phyloP scores from a whole-genome alignment of 148 eudicot species.

The Cornus kousa region DNA sequence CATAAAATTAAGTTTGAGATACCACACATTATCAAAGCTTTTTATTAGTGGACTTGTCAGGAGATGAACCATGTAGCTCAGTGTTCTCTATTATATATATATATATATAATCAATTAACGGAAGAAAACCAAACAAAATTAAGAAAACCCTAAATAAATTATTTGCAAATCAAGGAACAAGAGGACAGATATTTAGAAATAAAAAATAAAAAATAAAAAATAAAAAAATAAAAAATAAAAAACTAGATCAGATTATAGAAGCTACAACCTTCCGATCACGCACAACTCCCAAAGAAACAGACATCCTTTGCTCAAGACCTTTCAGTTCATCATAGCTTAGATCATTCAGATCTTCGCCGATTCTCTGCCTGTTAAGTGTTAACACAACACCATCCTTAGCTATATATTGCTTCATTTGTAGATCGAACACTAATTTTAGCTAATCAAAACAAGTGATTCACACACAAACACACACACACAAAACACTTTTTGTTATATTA shows the following conservation, averaged over 20 bases:
- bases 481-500: background rate
- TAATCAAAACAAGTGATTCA: too few relatives aligned
- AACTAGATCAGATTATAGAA: background rate
- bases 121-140: too few relatives aligned
- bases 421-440: too few relatives aligned
- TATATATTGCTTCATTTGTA: background rate
- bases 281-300: conserved; percentile 29
- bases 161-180: background rate
- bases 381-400: background rate
- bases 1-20: too few relatives aligned
- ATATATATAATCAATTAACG: too few relatives aligned
- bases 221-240: too few relatives aligned
- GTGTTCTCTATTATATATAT: too few relatives aligned
- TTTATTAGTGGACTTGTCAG: too few relatives aligned
- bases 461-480: too few relatives aligned
- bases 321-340: conserved; percentile 31
- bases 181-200: background rate
- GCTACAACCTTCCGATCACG: conserved; percentile 52
- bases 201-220: too few relatives aligned
- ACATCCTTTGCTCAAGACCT: conserved; percentile 41
- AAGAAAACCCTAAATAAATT: background rate
- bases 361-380: conserved; percentile 49
- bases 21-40: too few relatives aligned
- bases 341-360: conserved; percentile 50
- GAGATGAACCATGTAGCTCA: too few relatives aligned